Evolutionary conservation across 257 asterid species (phyloP).

Genomic region (Penstemon eatonii): DNA sequence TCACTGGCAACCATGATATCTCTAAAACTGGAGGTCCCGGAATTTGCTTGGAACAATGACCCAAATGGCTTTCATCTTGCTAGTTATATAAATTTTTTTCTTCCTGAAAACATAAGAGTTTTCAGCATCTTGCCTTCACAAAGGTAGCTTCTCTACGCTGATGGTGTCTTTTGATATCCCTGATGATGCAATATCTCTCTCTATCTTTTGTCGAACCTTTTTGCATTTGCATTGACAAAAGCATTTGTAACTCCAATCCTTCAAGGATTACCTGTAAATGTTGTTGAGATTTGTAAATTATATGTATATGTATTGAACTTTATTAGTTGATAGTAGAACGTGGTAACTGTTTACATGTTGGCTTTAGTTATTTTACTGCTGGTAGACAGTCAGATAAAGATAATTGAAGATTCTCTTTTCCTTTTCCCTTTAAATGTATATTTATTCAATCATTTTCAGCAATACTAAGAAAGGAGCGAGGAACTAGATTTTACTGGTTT

Average conservation of each 20-base stretch:
- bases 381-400: background rate
- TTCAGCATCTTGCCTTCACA: conserved; percentile 94
- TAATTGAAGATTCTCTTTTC: background rate
- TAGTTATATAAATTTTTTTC: conserved; percentile 55
- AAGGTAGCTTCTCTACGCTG: conserved; percentile 41
- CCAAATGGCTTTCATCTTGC: conserved; percentile 82
- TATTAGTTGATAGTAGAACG: background rate
- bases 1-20: conserved; percentile 91
- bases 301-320: background rate
- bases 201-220: background rate
- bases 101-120: conserved; percentile 72
- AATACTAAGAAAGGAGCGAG: no score
- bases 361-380: conserved; percentile 4
- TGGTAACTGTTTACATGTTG: conserved; percentile 10
- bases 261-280: background rate
- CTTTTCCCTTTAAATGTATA: background rate
- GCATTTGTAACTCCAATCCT: background rate
- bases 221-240: background rate
- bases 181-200: background rate
- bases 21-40: conserved; percentile 92
- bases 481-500: background rate
- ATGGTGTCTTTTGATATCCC: background rate
- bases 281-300: background rate
- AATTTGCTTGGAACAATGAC: conserved; percentile 83
- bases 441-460: background rate